phyloP scores from a whole-genome alignment of 352 stramenopile species.

The Globisporangium mamillatum region DNA sequence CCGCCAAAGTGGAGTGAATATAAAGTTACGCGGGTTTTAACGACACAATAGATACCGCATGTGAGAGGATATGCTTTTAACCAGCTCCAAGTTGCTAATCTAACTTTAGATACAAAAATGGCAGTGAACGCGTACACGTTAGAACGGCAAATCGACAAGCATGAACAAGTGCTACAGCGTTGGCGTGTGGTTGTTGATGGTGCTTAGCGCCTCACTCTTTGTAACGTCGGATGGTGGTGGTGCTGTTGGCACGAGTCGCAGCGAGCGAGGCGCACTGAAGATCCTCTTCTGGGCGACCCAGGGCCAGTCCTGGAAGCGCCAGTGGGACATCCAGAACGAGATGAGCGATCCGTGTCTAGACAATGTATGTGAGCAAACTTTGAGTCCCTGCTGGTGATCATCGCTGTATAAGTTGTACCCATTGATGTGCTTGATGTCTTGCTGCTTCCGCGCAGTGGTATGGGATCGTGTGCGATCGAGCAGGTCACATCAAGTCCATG shows the following conservation, averaged over 20 bases:
- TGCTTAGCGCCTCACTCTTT: background rate
- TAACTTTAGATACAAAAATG: slow-evolving; percentile 3
- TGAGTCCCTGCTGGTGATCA: background rate
- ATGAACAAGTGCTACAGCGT: background rate
- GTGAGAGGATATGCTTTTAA: background rate
- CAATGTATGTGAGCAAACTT: slow-evolving; percentile 29
- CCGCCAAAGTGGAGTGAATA: background rate
- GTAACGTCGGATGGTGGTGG: background rate
- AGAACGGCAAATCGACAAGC: background rate
- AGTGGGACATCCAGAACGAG: slow-evolving; percentile 68
- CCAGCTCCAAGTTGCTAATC: background rate
- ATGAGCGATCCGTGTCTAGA: slow-evolving; percentile 60
- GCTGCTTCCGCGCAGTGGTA: slow-evolving; percentile 42
- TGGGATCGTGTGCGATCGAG: slow-evolving; percentile 53
- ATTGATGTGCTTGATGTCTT: background rate
- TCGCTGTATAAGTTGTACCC: background rate
- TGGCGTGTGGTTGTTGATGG: background rate
- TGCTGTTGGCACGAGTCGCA: slow-evolving; percentile 21
- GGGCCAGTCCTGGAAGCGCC: slow-evolving; percentile 41
- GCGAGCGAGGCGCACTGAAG: slow-evolving; percentile 62
- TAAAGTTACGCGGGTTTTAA: background rate
- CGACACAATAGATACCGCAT: background rate
- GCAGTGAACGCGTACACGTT: background rate
- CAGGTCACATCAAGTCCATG: slow-evolving; percentile 54
- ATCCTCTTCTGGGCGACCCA: slow-evolving; percentile 63